Evolutionary conservation across 768 basidiomycete species (phyloP), one percentile per base, ranked within the genome.

Genomic region (Suillus clintonianus): DNA sequence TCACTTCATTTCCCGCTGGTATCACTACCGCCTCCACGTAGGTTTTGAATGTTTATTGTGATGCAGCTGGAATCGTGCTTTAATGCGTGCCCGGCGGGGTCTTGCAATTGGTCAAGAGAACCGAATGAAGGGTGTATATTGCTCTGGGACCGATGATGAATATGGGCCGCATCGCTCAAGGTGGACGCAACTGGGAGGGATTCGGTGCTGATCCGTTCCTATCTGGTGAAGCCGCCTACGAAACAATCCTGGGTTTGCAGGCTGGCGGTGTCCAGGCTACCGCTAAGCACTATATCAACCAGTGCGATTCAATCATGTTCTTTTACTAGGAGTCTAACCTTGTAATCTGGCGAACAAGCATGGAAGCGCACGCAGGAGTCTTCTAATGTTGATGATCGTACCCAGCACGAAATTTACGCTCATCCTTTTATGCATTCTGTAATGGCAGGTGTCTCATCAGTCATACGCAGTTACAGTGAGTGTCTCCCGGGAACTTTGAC

Each of bases 111-210:
- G 94, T 22, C 70, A 81, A 61, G 96, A 99, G 73, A 90, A 92
- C 77, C 82, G 82, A 62, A 87, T 86, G 32, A 95, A 96, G 72
- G 96, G 96, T 27, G 88, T 92, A 97, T 68, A 78, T 96, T 56
- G 89, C 88, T 11, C 82, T 96, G 8, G 85, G 83, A 34, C 85
- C 93, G 0, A 92, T 92, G 89, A 95, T 93, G 87, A 95, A 95
- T 72, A 85, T 96, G 80, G 91, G 89, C 1, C 86, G 92, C 19
- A 76, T 89, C 22, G 88, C 91, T 3, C 81, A 85, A 66, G 93
- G 90, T 8, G 95, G 95, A 19, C 82, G 95, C 34, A 94, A 95
- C 75, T 97, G 94, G 92, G 95, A 97, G 81, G 94, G 93, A n/a
- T 95, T 95, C 63, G 94, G 95, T 34, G 93, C 85, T 11, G 95